Evolutionary conservation across 805 yeast species (phyloP), one percentile per base, ranked within the genome.

Genomic region (Kodamaea sagamina): DNA sequence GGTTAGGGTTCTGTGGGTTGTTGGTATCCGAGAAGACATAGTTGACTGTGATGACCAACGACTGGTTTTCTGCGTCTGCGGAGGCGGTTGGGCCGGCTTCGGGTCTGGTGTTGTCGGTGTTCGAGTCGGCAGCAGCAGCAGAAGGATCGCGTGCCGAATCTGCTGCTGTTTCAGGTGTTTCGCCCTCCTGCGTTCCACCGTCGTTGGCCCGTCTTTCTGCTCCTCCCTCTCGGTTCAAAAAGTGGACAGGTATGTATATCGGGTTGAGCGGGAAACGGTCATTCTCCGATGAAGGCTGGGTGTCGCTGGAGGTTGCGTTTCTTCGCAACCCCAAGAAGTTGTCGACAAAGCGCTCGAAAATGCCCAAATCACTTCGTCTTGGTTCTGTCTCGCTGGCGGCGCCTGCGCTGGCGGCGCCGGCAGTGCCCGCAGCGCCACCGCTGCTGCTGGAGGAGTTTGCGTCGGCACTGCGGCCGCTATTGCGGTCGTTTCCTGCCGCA

Each of bases 41-140:
- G 52, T 68, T 68, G 19, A 71, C 73, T n/a, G 74, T 69, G 24
- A 71, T 70, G 22, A 69, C 58, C 16, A 71, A 68, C 22, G 74
- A 70, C 19, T 67, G 65, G 24, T 58, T 57, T 21, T 53, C 53
- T 25, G 49, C 52, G 13, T 24, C 24, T n/a, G 35, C 7, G 10
- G 36, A 21, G 15, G 43, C 21, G 10, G 40, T n/a, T 25, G 32
- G 8, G 12, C 15, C 32, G 4, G 41, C n/a, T 26, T 29, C 22
- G 4, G 41, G 16, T 12, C 29, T 21, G 22, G 36, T 13, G 11
- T 11, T 13, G 8, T 7, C 19, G 6, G 19, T 15, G n/a, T 8
- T 18, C 6, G 18, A 5, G 15, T 8, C 15, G 5, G 36, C 36
- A 32, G 10, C 22, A 32, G 36, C 22, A 32, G 19, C 19, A 32